These are phyloP conservation scores for Spirogloea muscicola DNA, from an alignment of 139 green algal genomes.

Conservation along the genomic window DNA sequence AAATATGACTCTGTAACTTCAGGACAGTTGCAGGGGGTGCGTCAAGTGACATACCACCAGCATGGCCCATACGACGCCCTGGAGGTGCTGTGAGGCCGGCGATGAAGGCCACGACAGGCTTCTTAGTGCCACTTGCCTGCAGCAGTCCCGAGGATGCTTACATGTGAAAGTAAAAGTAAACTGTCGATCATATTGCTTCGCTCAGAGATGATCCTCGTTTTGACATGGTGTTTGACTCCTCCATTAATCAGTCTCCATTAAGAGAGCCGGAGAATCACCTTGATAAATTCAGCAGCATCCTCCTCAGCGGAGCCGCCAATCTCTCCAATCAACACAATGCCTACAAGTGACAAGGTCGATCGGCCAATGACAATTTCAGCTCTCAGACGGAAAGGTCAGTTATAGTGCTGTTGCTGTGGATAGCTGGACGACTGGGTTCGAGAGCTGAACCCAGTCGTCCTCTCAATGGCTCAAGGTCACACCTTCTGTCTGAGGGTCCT, in stretches of 20 bases:
- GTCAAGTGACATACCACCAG: conserved; percentile 66
- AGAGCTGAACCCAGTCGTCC: not conserved
- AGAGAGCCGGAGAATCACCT: conserved; percentile 7
- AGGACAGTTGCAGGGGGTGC: too few relatives aligned
- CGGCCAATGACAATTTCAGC: not conserved
- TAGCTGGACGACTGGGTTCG: too few relatives aligned
- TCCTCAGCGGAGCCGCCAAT: conserved; percentile 98
- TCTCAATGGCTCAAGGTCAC: not conserved
- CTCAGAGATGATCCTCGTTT: too few relatives aligned
- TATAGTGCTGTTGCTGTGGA: not conserved
- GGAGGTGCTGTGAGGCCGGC: conserved; percentile 94
- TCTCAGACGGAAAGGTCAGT: not conserved
- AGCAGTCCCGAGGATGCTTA: too few relatives aligned
- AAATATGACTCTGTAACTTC: too few relatives aligned
- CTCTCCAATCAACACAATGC: conserved; percentile 99
- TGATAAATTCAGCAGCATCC: conserved; percentile 84
- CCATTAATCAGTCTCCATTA: too few relatives aligned
- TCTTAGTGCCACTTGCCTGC: conserved; percentile 73
- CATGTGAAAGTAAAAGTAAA: too few relatives aligned
- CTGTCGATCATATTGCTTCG: too few relatives aligned
- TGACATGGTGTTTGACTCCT: too few relatives aligned
- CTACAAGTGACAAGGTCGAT: conserved; percentile 19
- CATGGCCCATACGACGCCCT: conserved; percentile 95
- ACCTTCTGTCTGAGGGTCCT: conserved; percentile 78
- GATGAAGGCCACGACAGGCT: conserved; percentile 99